Conservation (phyloP, 306 rosid genomes). For the Myrica gale region DNA sequence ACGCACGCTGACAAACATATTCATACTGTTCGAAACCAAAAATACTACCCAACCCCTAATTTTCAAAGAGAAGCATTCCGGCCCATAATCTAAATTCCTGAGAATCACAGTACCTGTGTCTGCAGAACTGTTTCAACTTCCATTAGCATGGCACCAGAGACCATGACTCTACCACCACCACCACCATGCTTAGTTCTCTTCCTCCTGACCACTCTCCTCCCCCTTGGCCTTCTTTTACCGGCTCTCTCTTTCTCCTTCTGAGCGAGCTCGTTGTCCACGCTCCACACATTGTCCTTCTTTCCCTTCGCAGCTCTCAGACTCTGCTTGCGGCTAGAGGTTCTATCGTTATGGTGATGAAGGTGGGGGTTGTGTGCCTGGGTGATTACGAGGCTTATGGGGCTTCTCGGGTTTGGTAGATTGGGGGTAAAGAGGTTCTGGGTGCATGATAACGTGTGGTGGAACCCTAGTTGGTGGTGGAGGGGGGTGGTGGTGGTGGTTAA, state of each 20-base stretch:
- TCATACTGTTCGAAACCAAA: not conserved
- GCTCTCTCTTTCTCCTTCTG: slow-evolving; percentile 34
- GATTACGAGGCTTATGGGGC: slow-evolving; percentile 30
- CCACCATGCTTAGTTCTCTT: slow-evolving; percentile 27
- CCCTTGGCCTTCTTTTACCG: slow-evolving; percentile 37
- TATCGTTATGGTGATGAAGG: slow-evolving; percentile 2
- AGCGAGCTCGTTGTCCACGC: slow-evolving; percentile 69
- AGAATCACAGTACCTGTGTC: slow-evolving; percentile 53
- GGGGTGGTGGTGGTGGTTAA: slow-evolving; percentile 22
- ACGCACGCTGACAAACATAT: not conserved
- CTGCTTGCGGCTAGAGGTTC: slow-evolving; percentile 22
- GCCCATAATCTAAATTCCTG: not conserved
- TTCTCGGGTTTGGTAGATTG: slow-evolving; percentile 34
- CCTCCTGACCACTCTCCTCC: slow-evolving; percentile 44
- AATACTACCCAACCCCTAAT: not conserved
- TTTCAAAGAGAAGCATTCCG: not conserved
- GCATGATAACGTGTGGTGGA: slow-evolving; percentile 38
- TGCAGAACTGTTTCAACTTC: slow-evolving; percentile 89
- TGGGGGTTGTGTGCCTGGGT: slow-evolving; percentile 41
- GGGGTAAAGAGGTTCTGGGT: slow-evolving; percentile 34
- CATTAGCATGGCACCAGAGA: slow-evolving; percentile 76
- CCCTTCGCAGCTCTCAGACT: slow-evolving; percentile 45
- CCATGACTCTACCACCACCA: slow-evolving; percentile 50
- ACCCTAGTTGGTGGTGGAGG: slow-evolving; percentile 31
- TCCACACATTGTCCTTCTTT: slow-evolving; percentile 81